Base-by-base conservation (phyloP, 495 filamentous ascomycete genomes). In the Podospora sp. region DNA sequence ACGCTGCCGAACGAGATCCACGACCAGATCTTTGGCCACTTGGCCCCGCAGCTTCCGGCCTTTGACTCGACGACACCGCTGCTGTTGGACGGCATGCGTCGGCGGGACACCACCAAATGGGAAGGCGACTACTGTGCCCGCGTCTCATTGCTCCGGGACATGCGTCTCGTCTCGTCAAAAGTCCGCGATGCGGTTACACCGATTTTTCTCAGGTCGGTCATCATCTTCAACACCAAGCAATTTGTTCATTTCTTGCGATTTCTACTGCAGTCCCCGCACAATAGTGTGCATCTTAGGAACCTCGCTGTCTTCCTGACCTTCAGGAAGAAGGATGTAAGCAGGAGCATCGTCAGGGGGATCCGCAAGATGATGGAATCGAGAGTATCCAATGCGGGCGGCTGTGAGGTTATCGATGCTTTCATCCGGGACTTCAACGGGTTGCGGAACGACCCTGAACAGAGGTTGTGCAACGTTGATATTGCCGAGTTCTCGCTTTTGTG, bases 171-270 rank as follows among this genome's bases (percentile, higher is more conserved):
- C 18, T 36, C 57, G 26, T 22, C 26, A 11, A 22, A 25, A 29
- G 21, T 60, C 57, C 29, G 26, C 57, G 26, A 29, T 60, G 57
- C n/a, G 8, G 57, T 60, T 29, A 60, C 57, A 12, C 57, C 57
- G 14, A 9, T 60, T 9, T n/a, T 60, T 21, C 57, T 60, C 26
- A 60, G 20, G 29, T 36, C 57, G 26, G 57, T 36, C 6, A 60
- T 60, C 57, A 12, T 60, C 57, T 35, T 12, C 20, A 60, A 26
- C 26, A 6, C 3, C 3, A 33, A 21, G 29, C 26, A 36, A 9
- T 60, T 60, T 29, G 57, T 60, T 4, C 26, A 36, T 4, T 60
- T 36, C 26, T 26, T 60, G 57, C 57, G 57, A 9, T 36, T 60
- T 8, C 57, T 60, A 21, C 26, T 60, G n/a, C 11, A 60, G 57